Evolutionary conservation across 2,329 filamentous ascomycete genomes (phyloP), one percentile per base, ranked within the genome.

Genomic region (Trichoderma sp.): DNA sequence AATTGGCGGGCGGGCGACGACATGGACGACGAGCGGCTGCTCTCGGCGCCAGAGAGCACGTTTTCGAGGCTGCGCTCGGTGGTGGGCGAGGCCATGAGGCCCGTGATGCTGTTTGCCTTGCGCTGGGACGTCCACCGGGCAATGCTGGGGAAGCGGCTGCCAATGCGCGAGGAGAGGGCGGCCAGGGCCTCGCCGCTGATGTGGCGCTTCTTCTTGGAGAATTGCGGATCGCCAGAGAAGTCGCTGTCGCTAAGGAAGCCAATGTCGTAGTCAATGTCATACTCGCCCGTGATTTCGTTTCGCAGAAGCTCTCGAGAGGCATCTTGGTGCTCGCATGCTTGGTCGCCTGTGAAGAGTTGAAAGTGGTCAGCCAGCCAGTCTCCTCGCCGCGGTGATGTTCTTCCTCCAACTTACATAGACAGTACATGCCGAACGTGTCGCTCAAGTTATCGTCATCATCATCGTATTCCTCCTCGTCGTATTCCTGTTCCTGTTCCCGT

Each of bases 21-120:
- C 65, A 92, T 83, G n/a, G 91, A 94, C 1, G 92, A 94, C 1
- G 93, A 92, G 65, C 92, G 88, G 74, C 92, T 92, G 3, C 93
- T 95, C 3, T 90, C 85, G 8, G 89, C 86, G 60, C 87, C 84
- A 2, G 90, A 91, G 21, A 83, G 90, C 88, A 90, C 89, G 69
- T 90, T 92, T 76, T 97, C 94, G 61, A 97, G 87, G 19, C 88
- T 92, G 29, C 95, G 86, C 75, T 97, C 95, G 53, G 96, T 97
- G 71, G 91, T 90, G 0, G 93, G 91, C 0, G 83, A 84, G 14
- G 83, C 80, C 57, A 83, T 82, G 16, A 65, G 52, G n/a, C 62
- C 62, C 27, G 62, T 56, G 52, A 65, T 65, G 53, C 62, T 57
- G 66, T 82, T 83, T n/a, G 81, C 77, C 43, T 82, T 82, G 70